Percentiles rank a stretch among this genome's conserved stretches.
These are phyloP conservation scores for Kwoniella bestiolae DNA, from an alignment of 768 basidiomycete species.

Conservation along the genomic window DNA sequence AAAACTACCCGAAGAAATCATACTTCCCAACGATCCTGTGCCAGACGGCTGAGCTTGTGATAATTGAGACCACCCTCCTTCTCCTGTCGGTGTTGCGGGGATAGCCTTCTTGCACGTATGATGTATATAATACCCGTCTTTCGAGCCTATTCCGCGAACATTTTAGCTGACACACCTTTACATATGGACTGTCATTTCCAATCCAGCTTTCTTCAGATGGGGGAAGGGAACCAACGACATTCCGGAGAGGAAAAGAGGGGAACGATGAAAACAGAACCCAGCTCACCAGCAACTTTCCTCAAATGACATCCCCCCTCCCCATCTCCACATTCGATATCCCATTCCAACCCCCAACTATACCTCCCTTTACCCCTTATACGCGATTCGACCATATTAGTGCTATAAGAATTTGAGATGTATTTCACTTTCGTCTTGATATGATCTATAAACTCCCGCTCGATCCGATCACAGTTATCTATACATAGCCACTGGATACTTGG, in stretches of 20 bases:
- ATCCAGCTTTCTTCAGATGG: too few relatives aligned
- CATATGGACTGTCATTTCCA: too few relatives aligned
- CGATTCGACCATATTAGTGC: constrained; percentile 22
- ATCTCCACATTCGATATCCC: constrained; percentile 19
- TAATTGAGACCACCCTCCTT: constrained; percentile 10
- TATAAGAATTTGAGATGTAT: constrained; percentile 30
- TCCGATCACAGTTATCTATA: constrained; percentile 44
- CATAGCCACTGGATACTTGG: constrained; percentile 40
- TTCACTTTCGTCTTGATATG: constrained; percentile 17
- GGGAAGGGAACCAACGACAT: too few relatives aligned
- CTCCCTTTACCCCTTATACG: constrained; percentile 39
- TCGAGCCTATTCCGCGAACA: constrained; percentile 18
- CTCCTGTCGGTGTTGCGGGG: not conserved
- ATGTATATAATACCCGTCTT: constrained; percentile 17
- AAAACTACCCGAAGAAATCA: constrained; percentile 9
- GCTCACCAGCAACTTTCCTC: constrained; percentile 21
- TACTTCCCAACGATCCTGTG: constrained; percentile 3
- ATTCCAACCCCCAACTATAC: constrained; percentile 36
- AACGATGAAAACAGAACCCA: not conserved
- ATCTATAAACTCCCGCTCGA: constrained; percentile 24
- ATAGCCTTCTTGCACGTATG: constrained; percentile 16
- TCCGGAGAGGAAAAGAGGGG: too few relatives aligned
- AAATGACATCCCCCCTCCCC: constrained; percentile 10
- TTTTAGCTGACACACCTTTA: too few relatives aligned
- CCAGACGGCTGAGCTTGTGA: not conserved